Base-by-base conservation (phyloP, 2,329 filamentous ascomycete species). In the Cercospora sesami region DNA sequence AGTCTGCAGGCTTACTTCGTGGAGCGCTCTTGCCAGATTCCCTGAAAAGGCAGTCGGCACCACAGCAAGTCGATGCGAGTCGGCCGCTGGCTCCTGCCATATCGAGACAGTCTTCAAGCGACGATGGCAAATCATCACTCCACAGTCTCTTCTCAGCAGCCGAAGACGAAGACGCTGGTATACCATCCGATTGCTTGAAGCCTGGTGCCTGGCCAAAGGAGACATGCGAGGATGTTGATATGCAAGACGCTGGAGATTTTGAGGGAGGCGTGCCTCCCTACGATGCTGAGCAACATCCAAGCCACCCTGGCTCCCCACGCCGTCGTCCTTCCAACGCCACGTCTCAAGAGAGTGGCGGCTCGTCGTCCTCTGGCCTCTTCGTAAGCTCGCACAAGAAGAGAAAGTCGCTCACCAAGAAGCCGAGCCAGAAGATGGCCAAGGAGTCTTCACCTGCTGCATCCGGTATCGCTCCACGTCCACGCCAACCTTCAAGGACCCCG, bases 341-440 rank as follows among this genome's bases (percentile, higher is more conserved):
- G 10, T 33, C 60, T 23, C 33, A 51, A 8, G 45, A 45, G 18
- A 33, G 12, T 28, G 18, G 23, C 16, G 7, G 9, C 30, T 64
- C 61, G 6, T 58, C 51, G 1, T 58, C 51, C 7, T 53, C 53
- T n/a, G 36, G 39, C 26, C 62, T 64, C 33, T 64, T 64, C 51
- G 62, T 64, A 4, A 30, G 16, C 31, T 33, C 36, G 9, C 28
- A 33, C 60, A 62, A 51, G 39, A 59, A 36, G 60, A 51, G 9
- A 7, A 30, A 48, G 18, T 14, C 51, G 4, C 31, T 10, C 62
- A 59, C 31, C 18, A 57, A 9, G 48, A 21, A 31, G n/a, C 30
- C 28, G n/a, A 33, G 10, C 30, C 23, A 39, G 23, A 18, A 14
- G 31, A 14, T 10, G 42, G n/a, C 14, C 39, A 31, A 18, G 18